Evolutionary conservation across 805 yeast genomes (phyloP), one percentile per base, ranked within the genome.

Genomic region (Saturnispora besseyi): DNA sequence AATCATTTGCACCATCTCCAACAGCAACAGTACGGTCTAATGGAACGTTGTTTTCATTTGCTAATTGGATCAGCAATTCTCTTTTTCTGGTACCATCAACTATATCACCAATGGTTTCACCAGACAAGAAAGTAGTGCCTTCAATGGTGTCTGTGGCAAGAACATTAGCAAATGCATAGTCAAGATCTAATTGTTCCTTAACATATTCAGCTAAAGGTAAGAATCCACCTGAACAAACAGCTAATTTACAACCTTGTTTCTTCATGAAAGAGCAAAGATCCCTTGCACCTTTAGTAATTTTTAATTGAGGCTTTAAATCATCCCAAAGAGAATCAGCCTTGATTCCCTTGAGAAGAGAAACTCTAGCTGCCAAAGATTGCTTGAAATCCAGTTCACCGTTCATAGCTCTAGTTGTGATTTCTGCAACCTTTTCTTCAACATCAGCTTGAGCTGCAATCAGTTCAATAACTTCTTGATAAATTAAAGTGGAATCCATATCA

Each of bases 401-500:
- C 99, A 93, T 93, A 21, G 99, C 98, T 26, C 87, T 75, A 37
- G 84, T 87, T 2, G 99, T 93, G 58, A 93, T 90, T 30, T 75
- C 84, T 5, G 91, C 85, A 6, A 93, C 99, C 63, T 87, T 73
- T 5, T 75, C 80, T 61, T 93, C 96, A 32, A 93, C 95, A 56
- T 78, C 75, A n/a, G 96, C 98, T 59, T 87, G 84, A 0, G 88
- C 88, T 2, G 99, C 99, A 56, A 93, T 91, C 62, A 93, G 67
- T 62, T 93, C 99, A 57, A 93, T 93, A 37, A 93, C 97, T 68
- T 93, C 99, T 67, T 93, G 98, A 64, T 85, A 82, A 56, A 93
- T 93, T 62, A 93, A 71, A 0, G 99, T 93, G 0, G 97, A 89
- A 70, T 93, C 99, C 99, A 93, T 93, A 61, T 93, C 99, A 62